Conservation (phyloP, 2,329 filamentous ascomycete species). For the Pseudogymnoascus sp. region DNA sequence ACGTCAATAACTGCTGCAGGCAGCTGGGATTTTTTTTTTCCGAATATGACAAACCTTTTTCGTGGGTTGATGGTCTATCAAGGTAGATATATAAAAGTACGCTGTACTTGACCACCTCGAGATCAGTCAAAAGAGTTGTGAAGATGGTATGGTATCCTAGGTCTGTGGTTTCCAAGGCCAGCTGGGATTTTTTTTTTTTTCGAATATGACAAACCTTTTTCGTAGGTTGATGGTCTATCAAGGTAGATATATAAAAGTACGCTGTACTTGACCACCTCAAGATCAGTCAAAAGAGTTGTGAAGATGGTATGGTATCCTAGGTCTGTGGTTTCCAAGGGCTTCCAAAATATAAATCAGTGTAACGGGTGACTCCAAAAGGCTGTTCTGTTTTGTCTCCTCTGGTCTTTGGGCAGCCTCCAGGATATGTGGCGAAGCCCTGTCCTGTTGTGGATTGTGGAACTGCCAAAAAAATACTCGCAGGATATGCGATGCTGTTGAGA, state of each 20-base stretch:
- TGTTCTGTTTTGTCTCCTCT: slow-evolving; percentile 5
- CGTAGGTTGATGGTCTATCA: not conserved
- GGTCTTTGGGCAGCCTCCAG: slow-evolving; percentile 1
- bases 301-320: not conserved
- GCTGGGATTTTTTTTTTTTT: not conserved
- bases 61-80: not conserved
- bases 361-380: not conserved
- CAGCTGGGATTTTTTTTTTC: not conserved
- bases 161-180: no score
- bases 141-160: not conserved
- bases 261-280: slow-evolving; percentile 1
- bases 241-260: slow-evolving; percentile 2
- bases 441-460: slow-evolving; percentile 9
- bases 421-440: slow-evolving; percentile 3
- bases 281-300: not conserved
- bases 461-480: slow-evolving; percentile 8
- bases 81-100: slow-evolving; percentile 2
- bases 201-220: slow-evolving; percentile 7
- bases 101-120: slow-evolving; percentile 3
- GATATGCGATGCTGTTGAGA: slow-evolving; percentile 10
- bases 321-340: not conserved
- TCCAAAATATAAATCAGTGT: not conserved
- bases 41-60: slow-evolving; percentile 7
- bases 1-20: not conserved
- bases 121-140: not conserved